A percentile compares a stretch with the other conserved stretches of the same genome.
Conservation (phyloP, 2,329 filamentous ascomycete genomes). For the Talaromyces sp. region DNA sequence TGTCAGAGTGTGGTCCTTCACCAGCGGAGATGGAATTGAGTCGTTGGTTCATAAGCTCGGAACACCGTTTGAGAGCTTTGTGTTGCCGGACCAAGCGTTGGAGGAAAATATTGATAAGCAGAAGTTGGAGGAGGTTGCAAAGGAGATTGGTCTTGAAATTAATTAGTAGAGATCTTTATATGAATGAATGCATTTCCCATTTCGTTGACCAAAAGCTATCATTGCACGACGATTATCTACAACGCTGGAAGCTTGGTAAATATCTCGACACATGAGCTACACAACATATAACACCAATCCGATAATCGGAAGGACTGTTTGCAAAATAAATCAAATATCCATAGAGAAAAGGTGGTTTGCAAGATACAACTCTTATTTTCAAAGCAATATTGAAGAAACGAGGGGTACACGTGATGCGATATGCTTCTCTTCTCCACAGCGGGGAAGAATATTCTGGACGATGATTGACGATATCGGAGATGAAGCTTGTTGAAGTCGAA, state of each 20-base stretch:
- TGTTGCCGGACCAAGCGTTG: slow-evolving; percentile 38
- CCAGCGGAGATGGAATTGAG: slow-evolving; percentile 51
- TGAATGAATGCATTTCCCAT: neutral
- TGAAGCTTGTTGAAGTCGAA: neutral
- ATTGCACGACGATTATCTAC: neutral
- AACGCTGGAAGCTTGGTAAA: neutral
- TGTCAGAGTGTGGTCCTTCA: slow-evolving; percentile 48
- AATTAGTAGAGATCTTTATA: neutral
- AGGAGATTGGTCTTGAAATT: neutral
- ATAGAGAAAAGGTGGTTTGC: neutral
- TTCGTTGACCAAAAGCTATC: neutral
- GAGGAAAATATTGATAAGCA: neutral
- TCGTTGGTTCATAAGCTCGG: slow-evolving; percentile 43
- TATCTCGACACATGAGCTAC: neutral
- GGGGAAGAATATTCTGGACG: slow-evolving; percentile 11
- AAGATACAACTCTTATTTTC: neutral
- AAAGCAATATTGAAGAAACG: neutral
- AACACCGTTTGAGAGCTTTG: slow-evolving; percentile 29
- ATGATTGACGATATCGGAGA: neutral
- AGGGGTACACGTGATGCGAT: neutral
- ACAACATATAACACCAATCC: neutral
- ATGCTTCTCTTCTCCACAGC: neutral
- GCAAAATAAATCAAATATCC: too few relatives aligned
- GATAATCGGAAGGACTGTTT: neutral
- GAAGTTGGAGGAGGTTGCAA: neutral